Evolutionary conservation across 2,329 filamentous ascomycete species (phyloP).

Genomic region (Neonectria hederae): DNA sequence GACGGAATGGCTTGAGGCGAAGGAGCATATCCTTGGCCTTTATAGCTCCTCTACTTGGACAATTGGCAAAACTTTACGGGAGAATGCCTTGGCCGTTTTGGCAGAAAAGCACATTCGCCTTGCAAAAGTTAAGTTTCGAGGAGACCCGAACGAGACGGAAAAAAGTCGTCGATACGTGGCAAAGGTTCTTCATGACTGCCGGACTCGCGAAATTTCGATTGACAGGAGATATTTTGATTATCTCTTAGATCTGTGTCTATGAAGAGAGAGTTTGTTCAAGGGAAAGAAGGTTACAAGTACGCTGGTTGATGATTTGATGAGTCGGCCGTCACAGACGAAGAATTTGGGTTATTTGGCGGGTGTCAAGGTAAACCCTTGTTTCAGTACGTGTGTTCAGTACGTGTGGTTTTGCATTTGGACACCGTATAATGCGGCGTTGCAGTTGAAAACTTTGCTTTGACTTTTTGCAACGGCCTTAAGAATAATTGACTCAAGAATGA

Average conservation of each 20-base stretch:
- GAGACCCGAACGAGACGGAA: not conserved
- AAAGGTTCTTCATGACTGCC: not conserved
- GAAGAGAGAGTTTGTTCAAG: not conserved
- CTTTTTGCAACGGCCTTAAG: too few species aligned
- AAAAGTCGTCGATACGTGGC: not conserved
- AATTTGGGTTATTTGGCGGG: too few species aligned
- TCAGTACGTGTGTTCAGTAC: too few species aligned
- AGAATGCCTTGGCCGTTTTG: not conserved
- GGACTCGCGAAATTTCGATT: not conserved
- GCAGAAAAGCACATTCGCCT: not conserved
- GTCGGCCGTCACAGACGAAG: too few species aligned
- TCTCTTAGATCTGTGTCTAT: slow-evolving; percentile 1
- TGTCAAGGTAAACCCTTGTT: too few species aligned
- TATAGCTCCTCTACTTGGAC: not conserved
- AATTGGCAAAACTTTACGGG: not conserved
- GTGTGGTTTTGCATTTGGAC: too few species aligned
- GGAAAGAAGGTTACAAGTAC: too few species aligned
- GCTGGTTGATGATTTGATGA: too few species aligned
- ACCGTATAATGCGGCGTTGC: too few species aligned
- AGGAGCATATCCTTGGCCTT: not conserved
- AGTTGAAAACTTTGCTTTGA: too few species aligned
- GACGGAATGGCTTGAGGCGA: not conserved
- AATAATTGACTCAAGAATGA: too few species aligned
- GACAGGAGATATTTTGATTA: not conserved
- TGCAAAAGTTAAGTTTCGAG: not conserved